Evolutionary conservation across 2,329 filamentous ascomycete genomes (phyloP).

Genomic region (Phoma sp.): DNA sequence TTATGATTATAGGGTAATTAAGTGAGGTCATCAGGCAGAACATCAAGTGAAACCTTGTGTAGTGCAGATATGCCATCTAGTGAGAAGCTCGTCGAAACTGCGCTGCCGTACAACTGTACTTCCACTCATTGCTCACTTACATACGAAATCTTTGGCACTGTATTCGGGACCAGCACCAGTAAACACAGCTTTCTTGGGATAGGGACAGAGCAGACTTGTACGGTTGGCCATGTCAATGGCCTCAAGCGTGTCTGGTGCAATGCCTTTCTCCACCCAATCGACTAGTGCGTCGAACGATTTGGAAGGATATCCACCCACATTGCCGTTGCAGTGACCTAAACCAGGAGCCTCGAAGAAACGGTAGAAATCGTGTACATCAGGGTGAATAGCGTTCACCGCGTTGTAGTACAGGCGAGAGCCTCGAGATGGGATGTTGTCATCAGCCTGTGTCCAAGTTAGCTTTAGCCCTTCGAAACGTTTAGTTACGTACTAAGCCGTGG

Average conservation of each 20-base stretch:
- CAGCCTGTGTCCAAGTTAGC: constrained; percentile 10
- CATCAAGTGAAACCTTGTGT: too few relatives aligned
- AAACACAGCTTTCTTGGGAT: constrained; percentile 18
- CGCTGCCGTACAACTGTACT: too few relatives aligned
- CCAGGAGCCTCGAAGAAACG: constrained; percentile 35
- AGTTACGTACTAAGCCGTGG: constrained; percentile 26
- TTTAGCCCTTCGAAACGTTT: too few relatives aligned
- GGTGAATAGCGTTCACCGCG: constrained; percentile 12
- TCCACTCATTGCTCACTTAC: too few relatives aligned
- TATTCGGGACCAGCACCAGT: background rate
- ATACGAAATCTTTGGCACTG: background rate
- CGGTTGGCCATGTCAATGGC: constrained; percentile 14
- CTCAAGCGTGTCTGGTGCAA: constrained; percentile 22
- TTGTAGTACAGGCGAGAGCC: constrained; percentile 24
- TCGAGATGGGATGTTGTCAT: constrained; percentile 13
- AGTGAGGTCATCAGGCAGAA: too few relatives aligned
- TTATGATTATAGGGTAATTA: too few relatives aligned
- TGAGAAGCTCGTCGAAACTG: too few relatives aligned
- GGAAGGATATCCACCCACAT: constrained; percentile 24
- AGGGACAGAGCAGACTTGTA: constrained; percentile 26
- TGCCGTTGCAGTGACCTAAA: constrained; percentile 30
- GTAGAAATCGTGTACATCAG: constrained; percentile 29
- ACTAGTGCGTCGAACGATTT: constrained; percentile 45
- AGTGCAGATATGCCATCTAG: too few relatives aligned
- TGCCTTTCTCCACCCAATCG: constrained; percentile 38